phyloP scores from a whole-genome alignment of 1,284 basidiomycete species.

The Cystobasidium sp. region DNA sequence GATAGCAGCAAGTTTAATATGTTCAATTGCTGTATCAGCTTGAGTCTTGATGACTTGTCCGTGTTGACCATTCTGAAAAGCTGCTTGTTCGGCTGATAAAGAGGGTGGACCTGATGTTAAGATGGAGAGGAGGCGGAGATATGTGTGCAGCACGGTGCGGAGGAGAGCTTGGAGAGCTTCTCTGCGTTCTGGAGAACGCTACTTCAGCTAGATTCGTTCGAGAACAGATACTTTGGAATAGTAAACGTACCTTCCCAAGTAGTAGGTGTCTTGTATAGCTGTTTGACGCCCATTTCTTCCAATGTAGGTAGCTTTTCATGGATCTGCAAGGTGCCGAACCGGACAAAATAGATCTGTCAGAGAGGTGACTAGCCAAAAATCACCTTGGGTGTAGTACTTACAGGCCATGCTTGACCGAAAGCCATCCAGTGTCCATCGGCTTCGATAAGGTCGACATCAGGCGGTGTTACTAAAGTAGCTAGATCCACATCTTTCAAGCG shows the following conservation, averaged over 20 bases:
- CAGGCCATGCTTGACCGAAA: slow-evolving; percentile 55
- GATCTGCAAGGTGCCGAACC: slow-evolving; percentile 39
- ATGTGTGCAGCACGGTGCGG: slow-evolving; percentile 53
- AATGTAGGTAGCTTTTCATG: slow-evolving; percentile 52
- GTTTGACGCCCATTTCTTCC: slow-evolving; percentile 52
- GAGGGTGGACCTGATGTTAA: slow-evolving; percentile 53
- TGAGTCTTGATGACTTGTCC: slow-evolving; percentile 28
- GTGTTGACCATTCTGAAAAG: slow-evolving; percentile 30
- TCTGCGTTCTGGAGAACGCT: slow-evolving; percentile 31
- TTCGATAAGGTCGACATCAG: slow-evolving; percentile 54
- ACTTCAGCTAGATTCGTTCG: neutral
- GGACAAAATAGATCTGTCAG: neutral
- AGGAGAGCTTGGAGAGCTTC: slow-evolving; percentile 50
- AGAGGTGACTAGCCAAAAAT: neutral
- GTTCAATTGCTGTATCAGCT: slow-evolving; percentile 51
- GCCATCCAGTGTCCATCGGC: slow-evolving; percentile 54
- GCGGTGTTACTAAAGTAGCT: slow-evolving; percentile 51
- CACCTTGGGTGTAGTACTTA: slow-evolving; percentile 39
- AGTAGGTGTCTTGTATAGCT: slow-evolving; percentile 47
- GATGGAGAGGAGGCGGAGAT: slow-evolving; percentile 53
- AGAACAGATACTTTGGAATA: too few species aligned
- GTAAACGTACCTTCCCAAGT: slow-evolving; percentile 36
- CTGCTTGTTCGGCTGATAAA: slow-evolving; percentile 42
- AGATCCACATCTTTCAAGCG: slow-evolving; percentile 46
- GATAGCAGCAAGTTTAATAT: slow-evolving; percentile 51